Evolutionary conservation across 164 flowering plant genomes (phyloP), one percentile per base, ranked within the genome.

Genomic region (Piper longum): DNA sequence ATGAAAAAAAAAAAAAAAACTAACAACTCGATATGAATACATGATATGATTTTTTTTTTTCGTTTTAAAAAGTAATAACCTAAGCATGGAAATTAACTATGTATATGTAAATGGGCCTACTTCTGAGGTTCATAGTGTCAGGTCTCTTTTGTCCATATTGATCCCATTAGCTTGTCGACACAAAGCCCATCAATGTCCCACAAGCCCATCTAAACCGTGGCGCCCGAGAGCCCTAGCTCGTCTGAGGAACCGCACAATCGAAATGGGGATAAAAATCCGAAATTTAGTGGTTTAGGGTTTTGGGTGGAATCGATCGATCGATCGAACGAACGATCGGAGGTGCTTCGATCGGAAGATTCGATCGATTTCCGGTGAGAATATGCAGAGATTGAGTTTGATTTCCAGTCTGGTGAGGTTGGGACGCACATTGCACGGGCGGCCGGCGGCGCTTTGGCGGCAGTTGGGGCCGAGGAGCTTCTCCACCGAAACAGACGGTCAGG

Each of bases 381-480:
- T 60, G 62, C 62, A 60, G 62, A 60, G 43, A 51, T 51, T 60
- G 44, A 60, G 18, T 42, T 43, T 60, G 51, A 17, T 42, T 19
- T 41, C 51, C 3, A 41, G 18, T 41, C n/a, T 42, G 45, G 12
- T 60, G 6, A 60, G 42, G 7, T 4, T 51, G 51, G 43, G 18
- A 1, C n/a, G 52, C 11, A 2, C 9, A 7, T 17, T 60, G 11
- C 62, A 7, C 4, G 16, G 4, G 4, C 60, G 14, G 0, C 14
- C 9, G 14, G 14, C 26, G 16, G 26, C 60, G 41, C 41, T 57
- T 26, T 7, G 14, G 51, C 62, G 48, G 62, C 26, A 19, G 5
- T 16, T 60, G 18, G 48, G 2, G 16, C 19, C 9, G 12, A 16
- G 62, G 44, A 41, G 62, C 48, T 60, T 60, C 42, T 40, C 62